phyloP scores from a whole-genome alignment of 2,329 filamentous ascomycete genomes.

The Scortechinia acanthostroma region DNA sequence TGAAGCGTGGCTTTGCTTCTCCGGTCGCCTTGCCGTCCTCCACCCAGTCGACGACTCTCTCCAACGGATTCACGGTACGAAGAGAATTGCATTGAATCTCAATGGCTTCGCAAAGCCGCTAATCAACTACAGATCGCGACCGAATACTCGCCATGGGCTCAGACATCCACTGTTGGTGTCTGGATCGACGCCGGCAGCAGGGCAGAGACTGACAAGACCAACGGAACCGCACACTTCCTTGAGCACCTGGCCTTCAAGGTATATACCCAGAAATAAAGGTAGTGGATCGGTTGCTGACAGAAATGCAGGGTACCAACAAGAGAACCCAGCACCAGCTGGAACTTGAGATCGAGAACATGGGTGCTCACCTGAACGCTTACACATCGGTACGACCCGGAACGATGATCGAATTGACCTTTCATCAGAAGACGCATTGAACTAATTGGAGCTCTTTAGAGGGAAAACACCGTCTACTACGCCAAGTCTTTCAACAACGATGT shows the following conservation, averaged over 20 bases:
- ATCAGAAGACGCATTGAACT: conserved; percentile 10
- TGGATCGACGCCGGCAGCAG: conserved; percentile 99
- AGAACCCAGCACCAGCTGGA: conserved; percentile 95
- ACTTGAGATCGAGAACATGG: conserved; percentile 99
- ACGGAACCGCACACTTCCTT: conserved; percentile 98
- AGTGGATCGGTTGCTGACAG: conserved; percentile 5
- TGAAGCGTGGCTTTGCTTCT: conserved; percentile 84
- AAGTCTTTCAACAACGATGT: conserved; percentile 98
- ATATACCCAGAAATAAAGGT: conserved; percentile 13
- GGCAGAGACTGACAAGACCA: conserved; percentile 96
- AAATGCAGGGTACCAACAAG: conserved; percentile 74
- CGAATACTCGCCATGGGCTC: conserved; percentile 94
- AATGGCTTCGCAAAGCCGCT: conserved; percentile 14
- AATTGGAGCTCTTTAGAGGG: conserved; percentile 52
- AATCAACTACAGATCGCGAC: conserved; percentile 72
- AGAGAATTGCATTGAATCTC: conserved; percentile 8
- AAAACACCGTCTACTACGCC: conserved; percentile 99
- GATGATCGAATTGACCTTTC: conserved; percentile 4
- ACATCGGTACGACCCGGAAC: conserved; percentile 71
- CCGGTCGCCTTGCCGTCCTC: conserved; percentile 57
- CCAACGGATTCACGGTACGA: conserved; percentile 90
- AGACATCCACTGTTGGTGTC: conserved; percentile 95
- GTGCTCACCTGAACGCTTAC: conserved; percentile 97
- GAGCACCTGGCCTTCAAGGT: conserved; percentile 99
- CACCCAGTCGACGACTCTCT: conserved; percentile 91